Conservation (phyloP, 139 green algal species). For the Chlamydomonas eustigma region DNA sequence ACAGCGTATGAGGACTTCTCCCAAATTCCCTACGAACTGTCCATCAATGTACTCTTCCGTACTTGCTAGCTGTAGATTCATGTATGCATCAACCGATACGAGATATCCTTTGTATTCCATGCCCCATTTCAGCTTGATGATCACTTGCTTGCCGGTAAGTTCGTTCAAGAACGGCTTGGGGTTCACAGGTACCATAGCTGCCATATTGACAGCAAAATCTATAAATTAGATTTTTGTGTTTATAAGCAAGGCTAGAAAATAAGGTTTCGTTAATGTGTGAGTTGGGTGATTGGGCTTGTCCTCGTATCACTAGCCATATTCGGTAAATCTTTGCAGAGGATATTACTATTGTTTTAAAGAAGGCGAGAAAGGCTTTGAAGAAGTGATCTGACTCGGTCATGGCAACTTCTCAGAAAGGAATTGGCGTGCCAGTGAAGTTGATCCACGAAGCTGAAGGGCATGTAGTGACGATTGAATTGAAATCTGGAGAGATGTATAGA, state of each 20-base stretch:
- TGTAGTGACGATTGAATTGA: constrained; percentile 94
- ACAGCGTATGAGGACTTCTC: constrained; percentile 82
- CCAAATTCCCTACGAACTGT: constrained; percentile 86
- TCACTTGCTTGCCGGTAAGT: constrained; percentile 90
- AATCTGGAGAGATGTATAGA: constrained; percentile 92
- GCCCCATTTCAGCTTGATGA: constrained; percentile 98
- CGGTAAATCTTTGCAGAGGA: too few species aligned
- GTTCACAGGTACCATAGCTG: constrained; percentile 79
- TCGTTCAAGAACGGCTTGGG: constrained; percentile 96
- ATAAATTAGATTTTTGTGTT: too few species aligned
- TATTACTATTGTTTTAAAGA: too few species aligned
- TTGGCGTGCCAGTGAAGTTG: constrained; percentile 81
- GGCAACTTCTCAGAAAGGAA: constrained; percentile 49
- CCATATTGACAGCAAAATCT: too few species aligned
- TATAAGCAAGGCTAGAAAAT: too few species aligned
- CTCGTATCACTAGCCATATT: too few species aligned
- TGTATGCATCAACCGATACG: constrained; percentile 90
- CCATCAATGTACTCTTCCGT: constrained; percentile 97
- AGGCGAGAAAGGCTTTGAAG: too few species aligned
- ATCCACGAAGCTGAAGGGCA: constrained; percentile 97
- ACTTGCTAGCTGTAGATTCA: constrained; percentile 92
- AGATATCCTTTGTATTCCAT: constrained; percentile 98
- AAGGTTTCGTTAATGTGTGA: too few species aligned
- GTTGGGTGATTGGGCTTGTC: too few species aligned
- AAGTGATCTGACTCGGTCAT: constrained; percentile 13